Conservation (phyloP, 805 yeast genomes). For the Ogataea chonburiensis region DNA sequence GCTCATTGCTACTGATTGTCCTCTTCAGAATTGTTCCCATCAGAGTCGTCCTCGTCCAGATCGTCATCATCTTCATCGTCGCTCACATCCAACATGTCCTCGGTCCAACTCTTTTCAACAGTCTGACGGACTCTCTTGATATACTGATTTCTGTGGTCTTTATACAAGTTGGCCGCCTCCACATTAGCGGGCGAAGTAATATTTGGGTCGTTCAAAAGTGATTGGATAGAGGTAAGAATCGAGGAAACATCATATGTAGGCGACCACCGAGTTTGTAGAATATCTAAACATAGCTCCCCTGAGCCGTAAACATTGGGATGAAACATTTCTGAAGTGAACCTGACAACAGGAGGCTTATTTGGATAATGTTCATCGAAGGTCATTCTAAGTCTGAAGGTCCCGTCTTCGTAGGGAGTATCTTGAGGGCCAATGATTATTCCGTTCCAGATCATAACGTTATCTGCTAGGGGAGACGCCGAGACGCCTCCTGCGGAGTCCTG, state of each 20-base stretch:
- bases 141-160: constrained; percentile 93
- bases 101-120: constrained; percentile 93
- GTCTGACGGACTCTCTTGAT: constrained; percentile 89
- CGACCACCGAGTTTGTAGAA: constrained; percentile 95
- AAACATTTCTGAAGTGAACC: constrained; percentile 91
- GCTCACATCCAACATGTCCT: constrained; percentile 63
- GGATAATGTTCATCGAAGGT: constrained; percentile 98
- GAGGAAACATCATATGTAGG: constrained; percentile 98
- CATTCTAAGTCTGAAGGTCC: constrained; percentile 82
- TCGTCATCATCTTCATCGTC: constrained; percentile 41
- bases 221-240: constrained; percentile 88
- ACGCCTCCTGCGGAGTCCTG: constrained; percentile 98
- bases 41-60: constrained; percentile 27
- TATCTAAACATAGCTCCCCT: constrained; percentile 95
- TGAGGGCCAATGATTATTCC: constrained; percentile 98
- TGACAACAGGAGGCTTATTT: constrained; percentile 92
- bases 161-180: constrained; percentile 93
- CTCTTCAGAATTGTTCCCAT: constrained; percentile 23
- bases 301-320: constrained; percentile 96
- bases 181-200: constrained; percentile 96
- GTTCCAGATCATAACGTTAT: constrained; percentile 97
- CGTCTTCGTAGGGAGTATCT: constrained; percentile 97
- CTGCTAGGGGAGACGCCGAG: constrained; percentile 94
- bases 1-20: constrained; percentile 15
- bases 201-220: constrained; percentile 91